Conservation (phyloP, 192 early-diverging fungal genomes). For the Podila horticola region DNA sequence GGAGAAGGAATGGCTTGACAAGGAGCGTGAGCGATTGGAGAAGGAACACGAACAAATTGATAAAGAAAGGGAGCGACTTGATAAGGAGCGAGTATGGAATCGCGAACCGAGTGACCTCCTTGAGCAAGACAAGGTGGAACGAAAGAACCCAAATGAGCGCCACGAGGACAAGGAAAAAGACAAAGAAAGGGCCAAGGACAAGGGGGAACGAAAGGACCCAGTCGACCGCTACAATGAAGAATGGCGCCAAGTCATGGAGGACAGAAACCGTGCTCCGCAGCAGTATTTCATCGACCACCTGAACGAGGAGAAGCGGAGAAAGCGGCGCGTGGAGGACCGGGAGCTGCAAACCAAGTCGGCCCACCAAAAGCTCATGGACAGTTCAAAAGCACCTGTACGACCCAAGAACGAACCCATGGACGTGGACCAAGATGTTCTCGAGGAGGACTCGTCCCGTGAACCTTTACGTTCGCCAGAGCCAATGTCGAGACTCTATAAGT, state of each 20-base stretch:
- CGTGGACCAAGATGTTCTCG: neutral
- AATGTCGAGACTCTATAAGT: neutral
- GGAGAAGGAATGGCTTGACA: neutral
- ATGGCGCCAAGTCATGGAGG: neutral
- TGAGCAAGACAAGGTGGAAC: no score
- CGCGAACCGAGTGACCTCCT: no score
- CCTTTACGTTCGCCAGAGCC: neutral
- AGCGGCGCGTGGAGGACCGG: constrained; percentile 24
- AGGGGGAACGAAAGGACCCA: no score
- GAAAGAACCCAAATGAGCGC: no score
- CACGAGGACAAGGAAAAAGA: no score
- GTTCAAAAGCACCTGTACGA: neutral
- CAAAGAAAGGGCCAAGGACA: no score
- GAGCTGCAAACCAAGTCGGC: constrained; percentile 27
- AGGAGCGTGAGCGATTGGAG: neutral
- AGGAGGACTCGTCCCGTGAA: neutral
- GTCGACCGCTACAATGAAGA: no score
- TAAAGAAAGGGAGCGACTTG: no score
- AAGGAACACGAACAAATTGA: no score
- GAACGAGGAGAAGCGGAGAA: constrained; percentile 32
- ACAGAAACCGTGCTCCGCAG: constrained; percentile 4
- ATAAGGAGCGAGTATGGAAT: no score
- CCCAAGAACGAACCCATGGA: constrained; percentile 19
- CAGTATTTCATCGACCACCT: constrained; percentile 36
- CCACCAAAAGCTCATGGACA: constrained; percentile 17